Evolutionary conservation across 768 basidiomycete genomes (phyloP), one percentile per base, ranked within the genome.

Genomic region (Auriscalpium microsporum): DNA sequence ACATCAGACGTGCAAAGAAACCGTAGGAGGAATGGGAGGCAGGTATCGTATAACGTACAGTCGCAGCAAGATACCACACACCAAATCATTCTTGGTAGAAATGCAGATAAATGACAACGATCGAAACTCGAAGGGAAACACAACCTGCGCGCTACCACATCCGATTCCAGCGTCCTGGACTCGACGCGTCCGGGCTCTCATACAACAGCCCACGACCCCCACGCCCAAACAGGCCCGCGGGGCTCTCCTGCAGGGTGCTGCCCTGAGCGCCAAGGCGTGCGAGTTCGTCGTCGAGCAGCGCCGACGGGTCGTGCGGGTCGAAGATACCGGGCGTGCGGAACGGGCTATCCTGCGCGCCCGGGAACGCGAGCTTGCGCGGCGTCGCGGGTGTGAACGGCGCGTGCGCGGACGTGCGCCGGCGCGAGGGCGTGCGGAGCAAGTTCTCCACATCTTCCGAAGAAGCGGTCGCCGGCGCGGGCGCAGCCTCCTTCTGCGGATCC

Each of bases 271-370:
- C 56, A 62, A 72, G 46, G 59, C 83, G 72, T 48, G 75, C 78
- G 53, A 91, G 71, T 56, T 91, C 89, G 49, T 90, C 89, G 48
- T 88, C 85, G 21, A 90, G 71, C 45, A 88, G 62, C 35, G 78
- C 72, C 35, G 78, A 72, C 4, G 87, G 85, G 67, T 89, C 85
- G 59, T 86, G 82, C 34, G 87, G 86, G 65, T 89, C 87, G 58
- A 80, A 82, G 35, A 86, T 73, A 63, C 71, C 57, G 6, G 71
- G 69, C 16, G 69, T 66, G 17, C 77, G 74, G 66, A 77, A 78
- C 1, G 75, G 74, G 10, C 73, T 75, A 57, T 75, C 73, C n/a
- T 49, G 50, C 16, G 65, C 63, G 14, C 65, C 60, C 23, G 66
- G 68, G 56, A 72, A 74, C 51, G 71, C 63, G 14, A 73, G 66